Conservation (phyloP, 2,329 filamentous ascomycete species). For the Fusarium annulatum region DNA sequence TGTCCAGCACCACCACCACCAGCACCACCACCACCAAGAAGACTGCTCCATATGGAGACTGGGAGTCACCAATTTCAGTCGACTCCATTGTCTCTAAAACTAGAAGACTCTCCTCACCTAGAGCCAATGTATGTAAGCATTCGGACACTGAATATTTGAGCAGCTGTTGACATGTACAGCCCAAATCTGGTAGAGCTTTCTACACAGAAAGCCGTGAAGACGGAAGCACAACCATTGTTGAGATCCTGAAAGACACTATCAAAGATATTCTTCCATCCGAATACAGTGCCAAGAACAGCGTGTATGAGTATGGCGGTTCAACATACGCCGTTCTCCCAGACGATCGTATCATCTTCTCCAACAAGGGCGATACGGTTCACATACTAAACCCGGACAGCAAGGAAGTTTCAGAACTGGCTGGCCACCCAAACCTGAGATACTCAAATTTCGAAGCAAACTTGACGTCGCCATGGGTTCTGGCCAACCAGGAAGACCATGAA, state of each 20-base stretch:
- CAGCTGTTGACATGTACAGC: slow-evolving; percentile 22
- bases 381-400: slow-evolving; percentile 54
- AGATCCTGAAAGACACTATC: slow-evolving; percentile 49
- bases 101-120: slow-evolving; percentile 48
- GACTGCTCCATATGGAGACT: slow-evolving; percentile 51
- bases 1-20: slow-evolving; percentile 23
- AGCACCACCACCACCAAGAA: slow-evolving; percentile 15
- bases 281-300: slow-evolving; percentile 57
- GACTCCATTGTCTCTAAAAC: slow-evolving; percentile 53
- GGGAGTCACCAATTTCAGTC: slow-evolving; percentile 53
- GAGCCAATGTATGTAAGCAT: slow-evolving; percentile 52
- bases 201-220: slow-evolving; percentile 53
- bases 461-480: slow-evolving; percentile 56
- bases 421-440: slow-evolving; percentile 53
- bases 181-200: slow-evolving; percentile 49
- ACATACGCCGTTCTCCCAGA: slow-evolving; percentile 54
- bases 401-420: slow-evolving; percentile 49
- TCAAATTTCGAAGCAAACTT: slow-evolving; percentile 59
- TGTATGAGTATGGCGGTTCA: slow-evolving; percentile 66
- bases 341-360: slow-evolving; percentile 59
- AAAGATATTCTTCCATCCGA: slow-evolving; percentile 57
- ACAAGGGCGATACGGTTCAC: slow-evolving; percentile 56
- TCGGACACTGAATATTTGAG: too few relatives aligned
- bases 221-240: slow-evolving; percentile 58
- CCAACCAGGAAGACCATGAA: slow-evolving; percentile 63